Base-by-base conservation (phyloP, 768 basidiomycete species). In the Xerocomellus chrysenteron region DNA sequence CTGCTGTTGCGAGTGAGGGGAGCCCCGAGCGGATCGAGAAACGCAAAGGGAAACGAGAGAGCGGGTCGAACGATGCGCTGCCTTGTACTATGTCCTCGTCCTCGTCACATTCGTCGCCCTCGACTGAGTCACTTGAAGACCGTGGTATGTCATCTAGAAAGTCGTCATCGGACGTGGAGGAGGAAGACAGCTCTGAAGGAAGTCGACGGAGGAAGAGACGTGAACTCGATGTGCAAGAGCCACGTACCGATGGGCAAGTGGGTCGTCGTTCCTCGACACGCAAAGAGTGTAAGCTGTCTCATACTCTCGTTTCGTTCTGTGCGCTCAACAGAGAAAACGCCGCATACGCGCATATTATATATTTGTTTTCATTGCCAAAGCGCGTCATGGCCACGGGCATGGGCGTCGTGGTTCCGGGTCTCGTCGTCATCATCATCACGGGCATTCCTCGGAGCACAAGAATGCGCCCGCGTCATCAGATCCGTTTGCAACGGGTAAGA, bases 401-500 rank as follows among this genome's bases (percentile, higher is more conserved):
- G 44, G 51, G 5, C 56, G 44, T 33, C 60, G 55, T 17, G 37
- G 43, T 41, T 66, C 64, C 32, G 61, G 55, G 2, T 58, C 56
- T 10, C 58, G 52, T 39, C 54, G 42, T 24, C 58, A 48, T 19
- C 59, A n/a, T 8, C 59, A n/a, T 10, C 52, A 43, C 7, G 47
- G n/a, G 4, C 49, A 54, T 50, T 19, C 43, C 9, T 41, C 48
- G n/a, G 60, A 65, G 14, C 30, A 36, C 26, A 53, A 45, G 44
- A 21, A 40, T 6, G 13, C 43, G 13, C 37, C 46, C 1, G 5
- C 48, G 0, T 53, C 60, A n/a, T 57, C 51, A 6, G 67, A 66
- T 50, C 59, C 62, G 17, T 69, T 69, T 50, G 57, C 68, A 12
- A 50, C 43, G 13, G 70, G 68, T 69, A 11, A 52, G 61, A 7